A percentile compares a stretch with the other conserved stretches of the same genome.
These are phyloP conservation scores for Anthoceros angustus DNA, from an alignment of 225 moss, liverwort and hornwort species.

Conservation along the genomic window DNA sequence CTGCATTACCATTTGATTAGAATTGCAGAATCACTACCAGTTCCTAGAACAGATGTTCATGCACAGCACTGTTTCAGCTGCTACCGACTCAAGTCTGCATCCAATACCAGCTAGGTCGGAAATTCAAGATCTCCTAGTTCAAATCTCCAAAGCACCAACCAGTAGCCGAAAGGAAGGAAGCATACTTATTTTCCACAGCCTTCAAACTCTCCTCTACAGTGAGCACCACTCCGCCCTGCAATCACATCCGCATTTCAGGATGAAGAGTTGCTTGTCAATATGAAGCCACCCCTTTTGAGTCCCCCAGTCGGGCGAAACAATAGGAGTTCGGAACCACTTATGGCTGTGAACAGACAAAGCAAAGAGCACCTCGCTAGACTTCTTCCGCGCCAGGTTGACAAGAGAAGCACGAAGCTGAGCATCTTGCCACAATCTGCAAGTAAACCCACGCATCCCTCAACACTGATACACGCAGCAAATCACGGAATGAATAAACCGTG, in stretches of 20 bases:
- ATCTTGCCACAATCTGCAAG: constrained; percentile 80
- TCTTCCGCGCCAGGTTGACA: constrained; percentile 26
- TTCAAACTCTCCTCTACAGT: constrained; percentile 78
- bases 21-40: neutral
- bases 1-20: constrained; percentile 17
- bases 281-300: neutral
- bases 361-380: constrained; percentile 28
- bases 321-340: neutral
- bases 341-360: neutral
- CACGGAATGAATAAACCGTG: too few species aligned
- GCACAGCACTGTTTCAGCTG: neutral
- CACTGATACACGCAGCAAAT: too few species aligned
- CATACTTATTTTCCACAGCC: constrained; percentile 88
- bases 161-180: neutral
- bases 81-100: neutral
- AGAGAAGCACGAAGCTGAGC: constrained; percentile 57
- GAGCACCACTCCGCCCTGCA: constrained; percentile 44
- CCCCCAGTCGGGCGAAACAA: neutral
- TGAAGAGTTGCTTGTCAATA: neutral
- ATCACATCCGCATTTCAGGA: neutral
- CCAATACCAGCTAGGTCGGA: neutral
- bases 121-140: neutral
- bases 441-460: too few species aligned
- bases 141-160: neutral
- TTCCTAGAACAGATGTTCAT: neutral